Conservation (phyloP, 1,284 basidiomycete genomes). For the Apiotrichum brassicae region DNA sequence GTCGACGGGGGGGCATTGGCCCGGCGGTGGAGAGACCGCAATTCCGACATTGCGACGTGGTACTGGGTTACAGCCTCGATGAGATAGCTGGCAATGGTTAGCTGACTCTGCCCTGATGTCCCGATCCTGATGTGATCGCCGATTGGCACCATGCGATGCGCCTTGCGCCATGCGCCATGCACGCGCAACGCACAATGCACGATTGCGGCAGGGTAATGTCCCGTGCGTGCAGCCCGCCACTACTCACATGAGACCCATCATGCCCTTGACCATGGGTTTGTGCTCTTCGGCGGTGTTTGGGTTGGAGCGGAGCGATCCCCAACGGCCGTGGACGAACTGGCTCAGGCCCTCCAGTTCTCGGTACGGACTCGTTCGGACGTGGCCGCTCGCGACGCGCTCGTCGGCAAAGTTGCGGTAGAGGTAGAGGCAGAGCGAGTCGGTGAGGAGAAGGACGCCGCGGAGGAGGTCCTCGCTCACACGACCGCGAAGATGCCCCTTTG, state of each 20-base stretch:
- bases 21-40: conserved; percentile 25
- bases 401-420: conserved; percentile 51
- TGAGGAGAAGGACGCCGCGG: conserved; percentile 46
- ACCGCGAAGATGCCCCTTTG: conserved; percentile 21
- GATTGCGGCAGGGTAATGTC: no score
- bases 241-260: conserved; percentile 44
- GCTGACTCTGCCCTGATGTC: no score
- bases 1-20: conserved; percentile 18
- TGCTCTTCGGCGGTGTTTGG: conserved; percentile 12
- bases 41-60: conserved; percentile 30
- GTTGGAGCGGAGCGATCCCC: conserved; percentile 26
- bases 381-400: conserved; percentile 37
- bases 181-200: no score
- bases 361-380: conserved; percentile 28
- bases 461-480: conserved; percentile 28
- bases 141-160: no score
- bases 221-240: no score
- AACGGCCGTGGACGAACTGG: conserved; percentile 26
- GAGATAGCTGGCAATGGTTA: conserved; percentile 33
- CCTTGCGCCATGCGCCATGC: no score
- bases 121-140: no score
- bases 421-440: conserved; percentile 51
- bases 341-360: conserved; percentile 28
- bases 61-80: conserved; percentile 41
- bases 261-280: conserved; percentile 28